Evolutionary conservation across 176 grass and related monocot species (phyloP), one percentile per base, ranked within the genome.

Genomic region (Avena sativa): DNA sequence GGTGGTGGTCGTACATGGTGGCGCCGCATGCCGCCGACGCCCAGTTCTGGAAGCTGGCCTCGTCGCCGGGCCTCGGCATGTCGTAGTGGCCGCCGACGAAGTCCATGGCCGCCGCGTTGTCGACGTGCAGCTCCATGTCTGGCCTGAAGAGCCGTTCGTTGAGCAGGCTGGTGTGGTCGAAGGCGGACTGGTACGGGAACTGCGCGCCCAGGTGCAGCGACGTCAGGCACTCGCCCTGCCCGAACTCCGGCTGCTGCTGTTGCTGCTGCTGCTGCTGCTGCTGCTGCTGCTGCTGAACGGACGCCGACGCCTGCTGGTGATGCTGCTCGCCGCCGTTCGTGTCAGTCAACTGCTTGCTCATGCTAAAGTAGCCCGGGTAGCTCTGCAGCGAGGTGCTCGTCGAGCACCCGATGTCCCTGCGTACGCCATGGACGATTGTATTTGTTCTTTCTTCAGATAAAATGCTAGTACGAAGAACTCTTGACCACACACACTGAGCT

Each of bases 41-140:
- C 91, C 93, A 95, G 76, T 85, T 92, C 44, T 95, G 93, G 81
- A 93, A 92, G 89, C 84, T 91, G 68, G 88, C 86, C 79, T 91
- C 93, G 48, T 95, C 91, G 23, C 78, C 87, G 2, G 89, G 78
- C 87, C 89, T 90, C 2, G 93, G 81, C 57, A 90, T 56, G 44
- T 93, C 93, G 51, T 85, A 95, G 71, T 89, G 71, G 13, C 87
- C 50, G 49, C 63, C 77, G n/a, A 88, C 72, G 17, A 85, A 88
- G 62, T 88, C 86, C 76, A 88, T 85, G 62, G 57, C 68, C 5
- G 7, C 47, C 11, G 83, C 46, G 14, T 70, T 59, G 82, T 85
- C 86, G 73, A 76, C 25, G 40, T 81, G 81, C 51, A 91, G 49
- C 26, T 91, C 93, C 30, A 83, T 26, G 12, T 92, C 90, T 1